Percentiles rank a stretch among this genome's conserved stretches.
These are phyloP conservation scores for Ogataea allantospora DNA, from an alignment of 805 yeast genomes.

Conservation along the genomic window DNA sequence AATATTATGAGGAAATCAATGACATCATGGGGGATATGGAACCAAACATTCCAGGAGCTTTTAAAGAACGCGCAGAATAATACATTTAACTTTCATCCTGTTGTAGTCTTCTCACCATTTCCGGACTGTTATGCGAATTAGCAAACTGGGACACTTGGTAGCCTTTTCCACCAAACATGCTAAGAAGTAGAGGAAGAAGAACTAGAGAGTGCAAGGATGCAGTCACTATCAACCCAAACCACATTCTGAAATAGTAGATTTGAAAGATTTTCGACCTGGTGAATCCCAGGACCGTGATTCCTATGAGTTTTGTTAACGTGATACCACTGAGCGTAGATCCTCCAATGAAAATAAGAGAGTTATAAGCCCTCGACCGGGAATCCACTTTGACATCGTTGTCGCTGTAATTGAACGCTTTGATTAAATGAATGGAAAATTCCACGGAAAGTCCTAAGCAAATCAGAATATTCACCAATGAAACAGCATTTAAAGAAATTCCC, in stretches of 20 bases:
- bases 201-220: conserved; percentile 80
- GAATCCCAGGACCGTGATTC: conserved; percentile 82
- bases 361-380: conserved; percentile 39
- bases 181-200: conserved; percentile 72
- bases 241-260: conserved; percentile 91
- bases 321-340: conserved; percentile 90
- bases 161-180: conserved; percentile 60
- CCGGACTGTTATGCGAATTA: conserved; percentile 21
- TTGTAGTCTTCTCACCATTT: conserved; percentile 24
- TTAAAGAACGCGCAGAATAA: conserved; percentile 7
- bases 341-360: conserved; percentile 77
- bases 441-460: conserved; percentile 94
- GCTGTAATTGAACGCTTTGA: conserved; percentile 62
- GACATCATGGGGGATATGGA: conserved; percentile 14
- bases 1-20: conserved; percentile 18
- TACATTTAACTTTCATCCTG: conserved; percentile 3
- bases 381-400: conserved; percentile 17
- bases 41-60: conserved; percentile 18
- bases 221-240: conserved; percentile 74
- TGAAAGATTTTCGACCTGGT: conserved; percentile 87
- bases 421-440: conserved; percentile 88
- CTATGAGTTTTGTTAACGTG: conserved; percentile 83
- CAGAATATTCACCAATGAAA: conserved; percentile 81
- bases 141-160: conserved; percentile 33
- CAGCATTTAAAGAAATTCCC: conserved; percentile 81